These are phyloP conservation scores for Lepidium sativum DNA, from an alignment of 345 rosid genomes.

Conservation along the genomic window DNA sequence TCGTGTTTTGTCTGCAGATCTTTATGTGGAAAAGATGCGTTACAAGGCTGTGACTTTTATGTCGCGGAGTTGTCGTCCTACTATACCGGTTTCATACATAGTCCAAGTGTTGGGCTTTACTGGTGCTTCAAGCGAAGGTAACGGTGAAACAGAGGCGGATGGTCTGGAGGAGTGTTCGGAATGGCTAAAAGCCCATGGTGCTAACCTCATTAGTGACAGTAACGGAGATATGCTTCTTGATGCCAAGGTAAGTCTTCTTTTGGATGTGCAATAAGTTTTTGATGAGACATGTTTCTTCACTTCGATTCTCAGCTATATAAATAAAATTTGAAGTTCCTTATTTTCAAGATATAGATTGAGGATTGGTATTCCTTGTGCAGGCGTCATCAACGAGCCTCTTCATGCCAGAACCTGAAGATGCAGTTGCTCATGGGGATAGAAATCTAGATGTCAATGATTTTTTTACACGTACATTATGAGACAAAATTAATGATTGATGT, in stretches of 20 bases:
- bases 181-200: conserved; percentile 93
- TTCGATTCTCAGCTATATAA: neutral
- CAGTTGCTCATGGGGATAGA: conserved; percentile 89
- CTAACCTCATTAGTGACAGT: conserved; percentile 46
- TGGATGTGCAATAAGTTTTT: neutral
- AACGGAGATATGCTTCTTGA: conserved; percentile 75
- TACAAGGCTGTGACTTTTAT: conserved; percentile 85
- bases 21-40: conserved; percentile 83
- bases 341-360: neutral
- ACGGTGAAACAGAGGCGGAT: conserved; percentile 42
- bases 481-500: conserved; percentile 4
- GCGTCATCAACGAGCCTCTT: conserved; percentile 67
- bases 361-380: conserved; percentile 34
- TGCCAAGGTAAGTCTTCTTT: conserved; percentile 48
- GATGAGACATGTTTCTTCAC: neutral
- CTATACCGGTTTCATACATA: conserved; percentile 65
- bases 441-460: conserved; percentile 88
- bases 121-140: conserved; percentile 36
- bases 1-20: no score
- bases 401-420: conserved; percentile 95
- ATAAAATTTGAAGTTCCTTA: neutral
- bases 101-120: conserved; percentile 70
- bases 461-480: conserved; percentile 46
- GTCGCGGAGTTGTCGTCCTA: conserved; percentile 86
- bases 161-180: conserved; percentile 69